Percentiles rank a stretch among this genome's conserved stretches.
Evolutionary conservation across 1,139 yeast genomes (phyloP).

Genomic region (Sugiyamaella pinicola): DNA sequence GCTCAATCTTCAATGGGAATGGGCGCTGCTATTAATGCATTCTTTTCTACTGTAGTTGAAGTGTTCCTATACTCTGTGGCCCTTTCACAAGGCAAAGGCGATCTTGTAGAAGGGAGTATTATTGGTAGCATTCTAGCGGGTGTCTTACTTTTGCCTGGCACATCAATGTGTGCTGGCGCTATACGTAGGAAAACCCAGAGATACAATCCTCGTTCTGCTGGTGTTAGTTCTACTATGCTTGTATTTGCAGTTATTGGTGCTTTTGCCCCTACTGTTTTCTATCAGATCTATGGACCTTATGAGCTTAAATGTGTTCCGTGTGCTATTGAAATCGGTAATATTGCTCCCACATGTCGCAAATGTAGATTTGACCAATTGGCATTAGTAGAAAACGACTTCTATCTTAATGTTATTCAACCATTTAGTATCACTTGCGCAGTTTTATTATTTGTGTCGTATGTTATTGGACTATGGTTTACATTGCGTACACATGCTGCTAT

Average conservation of each 20-base stretch:
- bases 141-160: slow-evolving; percentile 84
- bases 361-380: slow-evolving; percentile 85
- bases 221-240: slow-evolving; percentile 95
- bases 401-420: slow-evolving; percentile 69
- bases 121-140: slow-evolving; percentile 95
- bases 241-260: slow-evolving; percentile 87
- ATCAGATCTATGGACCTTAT: slow-evolving; percentile 88
- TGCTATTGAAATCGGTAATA: slow-evolving; percentile 27
- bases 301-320: slow-evolving; percentile 70
- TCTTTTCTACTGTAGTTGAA: slow-evolving; percentile 94
- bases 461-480: slow-evolving; percentile 91
- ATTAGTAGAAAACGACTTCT: slow-evolving; percentile 64
- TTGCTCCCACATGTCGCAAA: slow-evolving; percentile 50
- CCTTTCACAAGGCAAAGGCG: slow-evolving; percentile 78
- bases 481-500: slow-evolving; percentile 93
- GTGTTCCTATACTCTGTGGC: slow-evolving; percentile 93
- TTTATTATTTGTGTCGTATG: slow-evolving; percentile 78
- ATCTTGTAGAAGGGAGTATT: slow-evolving; percentile 95
- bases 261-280: slow-evolving; percentile 90
- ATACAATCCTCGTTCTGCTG: slow-evolving; percentile 94
- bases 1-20: slow-evolving; percentile 99
- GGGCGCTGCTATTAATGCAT: slow-evolving; percentile 98
- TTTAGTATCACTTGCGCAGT: slow-evolving; percentile 80
- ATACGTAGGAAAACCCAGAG: slow-evolving; percentile 87
- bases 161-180: slow-evolving; percentile 98